Percentiles rank a stretch among this genome's conserved stretches.
Conservation (phyloP, 306 rosid species). For the Vachellia collinsii region DNA sequence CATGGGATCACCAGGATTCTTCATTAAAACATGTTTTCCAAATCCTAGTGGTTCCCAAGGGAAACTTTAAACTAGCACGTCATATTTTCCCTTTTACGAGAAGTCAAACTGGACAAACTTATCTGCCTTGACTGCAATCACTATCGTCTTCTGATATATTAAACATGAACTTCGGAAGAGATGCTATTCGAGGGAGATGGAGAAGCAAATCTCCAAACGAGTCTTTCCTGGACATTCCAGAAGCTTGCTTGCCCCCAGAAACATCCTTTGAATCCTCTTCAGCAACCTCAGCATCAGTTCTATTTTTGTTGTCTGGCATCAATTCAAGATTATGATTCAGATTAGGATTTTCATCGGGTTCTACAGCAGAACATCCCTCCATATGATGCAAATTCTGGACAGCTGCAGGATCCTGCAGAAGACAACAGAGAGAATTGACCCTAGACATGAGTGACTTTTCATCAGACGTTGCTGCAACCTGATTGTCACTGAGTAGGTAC, state of each 20-base stretch:
- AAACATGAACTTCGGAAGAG: conserved; percentile 79
- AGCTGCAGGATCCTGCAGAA: conserved; percentile 68
- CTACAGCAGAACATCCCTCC: conserved; percentile 37
- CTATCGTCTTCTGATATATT: conserved; percentile 70
- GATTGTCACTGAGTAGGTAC: conserved; percentile 69
- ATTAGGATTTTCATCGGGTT: conserved; percentile 32
- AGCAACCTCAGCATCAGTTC: conserved; percentile 42
- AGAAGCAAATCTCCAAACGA: conserved; percentile 73
- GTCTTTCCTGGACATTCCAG: conserved; percentile 82
- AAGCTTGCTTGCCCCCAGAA: conserved; percentile 51
- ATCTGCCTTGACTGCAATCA: conserved; percentile 46
- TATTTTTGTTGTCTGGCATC: conserved; percentile 18
- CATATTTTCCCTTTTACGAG: conserved; percentile 14
- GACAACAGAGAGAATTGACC: conserved; percentile 87
- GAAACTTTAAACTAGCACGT: conserved; percentile 19
- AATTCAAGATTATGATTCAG: neutral
- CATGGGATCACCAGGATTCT: conserved; percentile 45
- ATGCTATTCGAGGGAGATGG: conserved; percentile 80
- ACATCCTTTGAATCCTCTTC: conserved; percentile 50
- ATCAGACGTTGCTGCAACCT: conserved; percentile 60
- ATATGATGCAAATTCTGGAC: conserved; percentile 41
- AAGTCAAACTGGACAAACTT: conserved; percentile 19
- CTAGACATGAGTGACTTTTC: conserved; percentile 84
- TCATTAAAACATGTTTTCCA: conserved; percentile 76
- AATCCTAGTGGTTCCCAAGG: conserved; percentile 52